phyloP scores from a whole-genome alignment of 106 monocot species.

The Acanthochlamys bracteata region DNA sequence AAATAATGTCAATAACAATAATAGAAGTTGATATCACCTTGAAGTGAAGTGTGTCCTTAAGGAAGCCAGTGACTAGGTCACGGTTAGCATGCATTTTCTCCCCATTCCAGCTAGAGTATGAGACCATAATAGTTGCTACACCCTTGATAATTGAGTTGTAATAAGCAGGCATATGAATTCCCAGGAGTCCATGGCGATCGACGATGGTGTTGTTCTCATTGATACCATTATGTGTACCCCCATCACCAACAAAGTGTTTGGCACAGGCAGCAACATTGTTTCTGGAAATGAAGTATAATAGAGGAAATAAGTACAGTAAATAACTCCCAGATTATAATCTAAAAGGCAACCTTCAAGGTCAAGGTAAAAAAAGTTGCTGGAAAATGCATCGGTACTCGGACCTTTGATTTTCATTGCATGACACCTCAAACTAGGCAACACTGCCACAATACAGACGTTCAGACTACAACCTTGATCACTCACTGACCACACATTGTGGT shows the following conservation, averaged over 20 bases:
- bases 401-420: no score
- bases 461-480: no score
- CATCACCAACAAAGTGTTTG: slow-evolving; percentile 72
- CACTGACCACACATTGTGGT: no score
- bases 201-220: slow-evolving; percentile 60
- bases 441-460: no score
- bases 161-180: slow-evolving; percentile 76
- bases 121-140: slow-evolving; percentile 67
- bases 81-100: slow-evolving; percentile 78
- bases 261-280: slow-evolving; percentile 57
- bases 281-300: slow-evolving; percentile 12
- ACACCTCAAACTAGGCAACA: no score
- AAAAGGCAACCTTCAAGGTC: no score
- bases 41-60: slow-evolving; percentile 61
- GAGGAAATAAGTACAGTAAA: not conserved
- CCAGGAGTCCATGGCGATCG: slow-evolving; percentile 31
- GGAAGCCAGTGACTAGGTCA: slow-evolving; percentile 50
- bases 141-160: slow-evolving; percentile 51
- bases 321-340: no score
- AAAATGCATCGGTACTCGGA: no score
- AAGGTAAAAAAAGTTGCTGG: no score
- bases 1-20: no score
- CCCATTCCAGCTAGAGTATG: slow-evolving; percentile 88
- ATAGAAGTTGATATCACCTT: no score
- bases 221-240: slow-evolving; percentile 48